Evolutionary conservation across 2,329 filamentous ascomycete genomes (phyloP).

Genomic region (Pseudopithomyces chartarum): DNA sequence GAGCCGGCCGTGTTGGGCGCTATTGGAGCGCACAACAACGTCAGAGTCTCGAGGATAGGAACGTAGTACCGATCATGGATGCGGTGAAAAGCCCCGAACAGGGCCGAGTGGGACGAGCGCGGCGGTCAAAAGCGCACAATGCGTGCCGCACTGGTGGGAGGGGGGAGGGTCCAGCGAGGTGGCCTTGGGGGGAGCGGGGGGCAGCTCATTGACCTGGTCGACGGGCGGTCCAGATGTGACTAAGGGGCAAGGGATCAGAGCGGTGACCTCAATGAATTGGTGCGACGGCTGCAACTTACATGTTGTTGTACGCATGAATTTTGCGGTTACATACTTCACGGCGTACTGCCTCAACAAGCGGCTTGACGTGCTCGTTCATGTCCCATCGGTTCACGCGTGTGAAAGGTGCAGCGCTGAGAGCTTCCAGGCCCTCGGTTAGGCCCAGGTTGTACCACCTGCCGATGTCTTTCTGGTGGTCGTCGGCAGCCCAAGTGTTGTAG

Average conservation of each 20-base stretch:
- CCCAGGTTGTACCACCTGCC: conserved; percentile 85
- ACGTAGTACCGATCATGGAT: conserved; percentile 9
- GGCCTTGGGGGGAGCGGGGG: conserved; percentile 14
- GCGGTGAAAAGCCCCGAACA: conserved; percentile 13
- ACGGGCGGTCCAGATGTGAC: conserved; percentile 55
- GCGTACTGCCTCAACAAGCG: conserved; percentile 66
- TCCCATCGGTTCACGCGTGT: conserved; percentile 67
- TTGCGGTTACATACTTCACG: conserved; percentile 71
- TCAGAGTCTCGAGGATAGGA: conserved; percentile 6
- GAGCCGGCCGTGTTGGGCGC: conserved; percentile 3
- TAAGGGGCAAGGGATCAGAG: conserved; percentile 42
- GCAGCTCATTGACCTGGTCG: conserved; percentile 47
- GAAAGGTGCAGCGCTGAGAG: conserved; percentile 75
- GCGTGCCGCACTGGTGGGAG: conserved; percentile 5
- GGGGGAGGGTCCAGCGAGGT: conserved; percentile 5
- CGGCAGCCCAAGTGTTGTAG: conserved; percentile 73
- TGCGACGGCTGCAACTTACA: conserved; percentile 63
- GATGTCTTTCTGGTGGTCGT: conserved; percentile 68
- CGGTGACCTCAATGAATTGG: conserved; percentile 31
- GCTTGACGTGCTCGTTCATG: conserved; percentile 62
- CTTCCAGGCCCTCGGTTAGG: conserved; percentile 73
- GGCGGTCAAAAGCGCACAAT: conserved; percentile 11
- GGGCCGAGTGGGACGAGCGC: conserved; percentile 10
- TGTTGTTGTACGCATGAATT: conserved; percentile 73
- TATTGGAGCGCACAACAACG: conserved; percentile 11